phyloP scores from a whole-genome alignment of 352 stramenopile species.

The Thalassiosira delicatula region DNA sequence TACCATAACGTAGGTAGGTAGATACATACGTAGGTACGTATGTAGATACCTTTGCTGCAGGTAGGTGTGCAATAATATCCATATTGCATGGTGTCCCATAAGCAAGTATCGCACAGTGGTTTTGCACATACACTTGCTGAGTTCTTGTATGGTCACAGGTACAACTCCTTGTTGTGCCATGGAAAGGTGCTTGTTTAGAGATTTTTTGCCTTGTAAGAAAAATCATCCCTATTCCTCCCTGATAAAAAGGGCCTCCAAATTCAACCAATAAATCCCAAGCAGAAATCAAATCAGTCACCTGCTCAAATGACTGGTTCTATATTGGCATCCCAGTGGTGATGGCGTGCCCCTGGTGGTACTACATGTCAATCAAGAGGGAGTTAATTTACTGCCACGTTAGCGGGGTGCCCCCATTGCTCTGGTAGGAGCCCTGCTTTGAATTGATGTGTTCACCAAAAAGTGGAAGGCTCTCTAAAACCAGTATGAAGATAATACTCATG shows the following conservation, averaged over 20 bases:
- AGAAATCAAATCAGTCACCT: too few species aligned
- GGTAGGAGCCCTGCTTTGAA: constrained; percentile 33
- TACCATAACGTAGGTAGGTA: not conserved
- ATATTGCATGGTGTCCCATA: too few species aligned
- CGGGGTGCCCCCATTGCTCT: constrained; percentile 45
- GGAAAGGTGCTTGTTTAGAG: too few species aligned
- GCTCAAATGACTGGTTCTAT: not conserved
- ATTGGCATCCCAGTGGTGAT: not conserved
- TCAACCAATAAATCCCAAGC: not conserved
- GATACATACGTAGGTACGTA: too few species aligned
- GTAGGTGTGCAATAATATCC: too few species aligned
- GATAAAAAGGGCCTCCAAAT: constrained; percentile 18
- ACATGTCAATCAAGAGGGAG: constrained; percentile 4
- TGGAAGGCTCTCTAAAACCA: constrained; percentile 28
- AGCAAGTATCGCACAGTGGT: too few species aligned
- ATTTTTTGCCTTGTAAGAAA: too few species aligned
- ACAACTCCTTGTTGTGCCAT: too few species aligned
- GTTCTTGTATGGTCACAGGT: too few species aligned
- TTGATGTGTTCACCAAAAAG: not conserved
- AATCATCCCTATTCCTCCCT: too few species aligned
- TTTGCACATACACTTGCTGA: too few species aligned
- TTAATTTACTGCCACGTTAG: constrained; percentile 21
- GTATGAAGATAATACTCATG: constrained; percentile 27
- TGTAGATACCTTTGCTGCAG: too few species aligned
- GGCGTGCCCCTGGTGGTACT: not conserved